Evolutionary conservation across 129 eudicot genomes (phyloP), one percentile per base, ranked within the genome.

Genomic region (Smallanthus sonchifolius): DNA sequence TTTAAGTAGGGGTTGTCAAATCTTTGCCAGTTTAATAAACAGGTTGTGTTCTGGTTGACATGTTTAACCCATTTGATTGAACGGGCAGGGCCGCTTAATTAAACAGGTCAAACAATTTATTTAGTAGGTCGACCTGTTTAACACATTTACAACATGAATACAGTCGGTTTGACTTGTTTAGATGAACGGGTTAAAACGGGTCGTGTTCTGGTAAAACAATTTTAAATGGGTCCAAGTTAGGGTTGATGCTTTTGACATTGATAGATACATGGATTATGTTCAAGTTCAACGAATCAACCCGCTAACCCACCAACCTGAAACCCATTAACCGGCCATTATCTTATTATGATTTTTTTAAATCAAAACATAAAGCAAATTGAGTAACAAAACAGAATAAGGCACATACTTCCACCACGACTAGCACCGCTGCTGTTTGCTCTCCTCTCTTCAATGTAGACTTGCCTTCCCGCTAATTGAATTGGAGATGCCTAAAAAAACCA

Each of bases 351-450:
- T 68, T 7, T 7, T 38, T 38, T 13, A 37, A 30, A 48, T 48
- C 0, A 10, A 7, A 47, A 16, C 49, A 37, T 2, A 45, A 60
- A 78, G 32, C 2, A 51, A 70, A 54, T 51, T 11, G 15, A 67
- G 37, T 73, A 28, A 45, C 39, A 37, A 63, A 38, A 59, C 6
- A 8, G 44, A 40, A 39, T 14, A 15, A 67, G 39, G 9, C 6
- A 81, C 96, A 56, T 88, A 91, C 99, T 89, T 83, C 97, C 97
- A 7, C 97, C 97, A 32, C 97, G 97, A 66, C 85, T 69, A 67
- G 74, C 60, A 38, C 86, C 63, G 19, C 69, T 80, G 88, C 76
- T 85, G 77, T 80, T 86, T 65, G 90, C 87, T 88, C 96, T 80
- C 82, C 97, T 87, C 80, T 86, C 89, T 81, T 91, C 97, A 47